Evolutionary conservation across 2,329 filamentous ascomycete genomes (phyloP).

Genomic region (Clonostachys byssicola): DNA sequence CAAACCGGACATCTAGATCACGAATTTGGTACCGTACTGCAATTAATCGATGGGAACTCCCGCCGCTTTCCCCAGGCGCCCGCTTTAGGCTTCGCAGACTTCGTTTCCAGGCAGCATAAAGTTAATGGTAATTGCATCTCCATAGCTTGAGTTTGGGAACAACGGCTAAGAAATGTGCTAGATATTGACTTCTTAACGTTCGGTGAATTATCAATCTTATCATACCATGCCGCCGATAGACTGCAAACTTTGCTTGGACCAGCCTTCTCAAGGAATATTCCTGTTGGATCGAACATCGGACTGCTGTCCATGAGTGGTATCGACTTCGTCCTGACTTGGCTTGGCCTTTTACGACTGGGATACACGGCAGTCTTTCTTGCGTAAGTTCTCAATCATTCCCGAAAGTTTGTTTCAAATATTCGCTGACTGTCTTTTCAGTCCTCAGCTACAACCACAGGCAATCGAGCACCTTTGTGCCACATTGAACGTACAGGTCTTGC

Average conservation of each 20-base stretch:
- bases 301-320: slow-evolving; percentile 33
- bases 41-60: slow-evolving; percentile 45
- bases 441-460: slow-evolving; percentile 37
- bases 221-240: too few species aligned
- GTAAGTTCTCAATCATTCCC: slow-evolving; percentile 17
- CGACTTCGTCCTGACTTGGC: slow-evolving; percentile 55
- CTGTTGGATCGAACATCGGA: too few species aligned
- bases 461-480: slow-evolving; percentile 47
- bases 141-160: neutral
- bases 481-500: slow-evolving; percentile 29
- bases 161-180: slow-evolving; percentile 2
- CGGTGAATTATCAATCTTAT: slow-evolving; percentile 9
- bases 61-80: slow-evolving; percentile 24
- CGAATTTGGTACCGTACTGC: slow-evolving; percentile 36
- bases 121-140: too few species aligned
- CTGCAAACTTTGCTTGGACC: slow-evolving; percentile 33
- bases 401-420: neutral
- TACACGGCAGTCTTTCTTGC: slow-evolving; percentile 53
- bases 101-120: slow-evolving; percentile 1
- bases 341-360: slow-evolving; percentile 53
- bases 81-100: slow-evolving; percentile 44
- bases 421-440: slow-evolving; percentile 18
- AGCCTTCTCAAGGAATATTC: too few species aligned
- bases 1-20: slow-evolving; percentile 13
- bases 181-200: slow-evolving; percentile 11